Evolutionary conservation across 805 yeast species (phyloP), one percentile per base, ranked within the genome.

Genomic region (Candida adriatica): DNA sequence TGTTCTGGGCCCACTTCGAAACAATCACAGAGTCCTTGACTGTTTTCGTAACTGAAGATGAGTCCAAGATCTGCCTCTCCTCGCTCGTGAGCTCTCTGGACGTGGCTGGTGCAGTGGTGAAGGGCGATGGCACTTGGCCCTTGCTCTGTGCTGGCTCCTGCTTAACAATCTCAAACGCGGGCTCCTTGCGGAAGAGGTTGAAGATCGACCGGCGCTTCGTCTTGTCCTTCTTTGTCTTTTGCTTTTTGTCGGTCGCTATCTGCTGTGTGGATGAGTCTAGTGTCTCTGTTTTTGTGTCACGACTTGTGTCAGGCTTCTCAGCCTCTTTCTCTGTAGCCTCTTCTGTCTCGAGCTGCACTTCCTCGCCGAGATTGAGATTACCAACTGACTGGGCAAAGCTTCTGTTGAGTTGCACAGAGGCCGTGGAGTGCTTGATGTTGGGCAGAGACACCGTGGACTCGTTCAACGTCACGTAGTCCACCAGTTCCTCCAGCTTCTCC

Each of bases 191-290:
- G 26, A 51, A 51, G 4, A 51, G 10, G 13, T 37, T 38, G 21
- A 51, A 51, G 21, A 51, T 31, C 1, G 55, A 51, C 31, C 38
- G 49, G 29, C 51, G 41, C 27, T 35, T 43, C 26, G 38, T 44
- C 6, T 24, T 16, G 13, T 40, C 41, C 24, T 36, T 35, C 29
- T 36, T 32, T 18, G 18, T 33, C 18, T 35, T 33, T 19, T 18
- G 25, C 23, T 35, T 11, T 11, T 19, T 19, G 8, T 11, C 22
- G 11, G 8, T 19, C 8, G 8, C 22, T 11, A 8, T 8, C 11
- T 19, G 22, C 22, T 19, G 8, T n/a, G n/a, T n/a, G n/a, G n/a
- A n/a, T n/a, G n/a, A n/a, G n/a, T n/a, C n/a, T n/a, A n/a, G n/a
- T n/a, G n/a, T n/a, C n/a, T n/a, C n/a, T n/a, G n/a, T n/a, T n/a